A percentile compares a stretch with the other conserved stretches of the same genome.
These are phyloP conservation scores for Malassezia japonica DNA, from an alignment of 1,284 basidiomycete genomes.

Conservation along the genomic window DNA sequence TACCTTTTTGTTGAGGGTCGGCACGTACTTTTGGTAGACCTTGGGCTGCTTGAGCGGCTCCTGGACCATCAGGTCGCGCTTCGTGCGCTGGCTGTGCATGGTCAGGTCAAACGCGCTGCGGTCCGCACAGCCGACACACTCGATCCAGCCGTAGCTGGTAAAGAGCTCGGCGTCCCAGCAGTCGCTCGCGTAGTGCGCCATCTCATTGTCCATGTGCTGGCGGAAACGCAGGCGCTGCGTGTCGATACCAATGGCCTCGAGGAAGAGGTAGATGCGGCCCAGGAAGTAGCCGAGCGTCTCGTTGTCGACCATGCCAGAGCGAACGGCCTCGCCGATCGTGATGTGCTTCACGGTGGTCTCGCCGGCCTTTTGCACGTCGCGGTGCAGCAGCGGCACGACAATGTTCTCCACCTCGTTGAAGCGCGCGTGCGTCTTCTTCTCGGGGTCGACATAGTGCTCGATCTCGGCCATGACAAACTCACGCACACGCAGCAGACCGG, in stretches of 20 bases:
- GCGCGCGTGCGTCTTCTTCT: slow-evolving; percentile 75
- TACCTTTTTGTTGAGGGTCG: slow-evolving; percentile 75
- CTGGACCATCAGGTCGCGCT: slow-evolving; percentile 64
- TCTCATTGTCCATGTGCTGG: slow-evolving; percentile 94
- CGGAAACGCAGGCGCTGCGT: slow-evolving; percentile 77
- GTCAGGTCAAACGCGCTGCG: slow-evolving; percentile 83
- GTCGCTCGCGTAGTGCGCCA: slow-evolving; percentile 97
- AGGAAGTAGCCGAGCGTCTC: slow-evolving; percentile 96
- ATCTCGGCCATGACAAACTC: slow-evolving; percentile 99
- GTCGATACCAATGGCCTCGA: slow-evolving; percentile 85
- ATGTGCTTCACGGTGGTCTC: slow-evolving; percentile 60
- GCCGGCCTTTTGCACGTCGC: slow-evolving; percentile 70
- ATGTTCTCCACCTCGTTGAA: slow-evolving; percentile 74
- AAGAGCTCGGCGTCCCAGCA: slow-evolving; percentile 99
- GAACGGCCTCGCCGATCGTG: slow-evolving; percentile 80
- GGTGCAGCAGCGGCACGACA: slow-evolving; percentile 68
- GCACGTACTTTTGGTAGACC: slow-evolving; percentile 63
- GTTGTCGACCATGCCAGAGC: slow-evolving; percentile 76
- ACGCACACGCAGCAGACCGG: slow-evolving; percentile 87
- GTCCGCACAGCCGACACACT: slow-evolving; percentile 99
- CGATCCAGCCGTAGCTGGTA: slow-evolving; percentile 91
- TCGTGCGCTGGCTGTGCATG: slow-evolving; percentile 54
- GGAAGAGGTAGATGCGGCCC: slow-evolving; percentile 80
- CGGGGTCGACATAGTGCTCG: slow-evolving; percentile 95
- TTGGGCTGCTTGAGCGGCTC: slow-evolving; percentile 74